These are phyloP conservation scores for Panellus pusillus DNA, from an alignment of 768 basidiomycete species.

Conservation along the genomic window DNA sequence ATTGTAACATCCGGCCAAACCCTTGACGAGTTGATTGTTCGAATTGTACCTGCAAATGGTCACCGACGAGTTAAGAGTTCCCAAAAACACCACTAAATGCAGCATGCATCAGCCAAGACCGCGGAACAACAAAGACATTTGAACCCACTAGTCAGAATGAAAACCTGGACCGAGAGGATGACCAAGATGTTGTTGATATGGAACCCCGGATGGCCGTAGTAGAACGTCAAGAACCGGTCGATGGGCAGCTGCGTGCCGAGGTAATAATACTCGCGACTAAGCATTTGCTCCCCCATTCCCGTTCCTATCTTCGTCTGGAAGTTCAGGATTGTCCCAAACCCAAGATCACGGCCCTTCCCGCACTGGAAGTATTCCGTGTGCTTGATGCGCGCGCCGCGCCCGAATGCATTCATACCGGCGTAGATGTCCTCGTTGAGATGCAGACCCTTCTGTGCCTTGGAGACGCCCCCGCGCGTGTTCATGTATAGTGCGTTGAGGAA, in stretches of 20 bases:
- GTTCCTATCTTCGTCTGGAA: conserved; percentile 99
- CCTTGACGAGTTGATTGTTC: conserved; percentile 70
- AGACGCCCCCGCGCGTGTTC: conserved; percentile 97
- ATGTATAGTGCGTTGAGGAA: conserved; percentile 98
- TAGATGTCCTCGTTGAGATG: conserved; percentile 99
- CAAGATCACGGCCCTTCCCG: conserved; percentile 97
- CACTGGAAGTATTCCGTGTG: conserved; percentile 99
- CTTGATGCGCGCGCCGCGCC: conserved; percentile 96
- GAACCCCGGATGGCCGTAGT: conserved; percentile 99
- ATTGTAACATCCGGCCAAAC: conserved; percentile 91
- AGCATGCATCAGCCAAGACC: conserved; percentile 14
- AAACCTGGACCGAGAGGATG: conserved; percentile 94
- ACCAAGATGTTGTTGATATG: conserved; percentile 99
- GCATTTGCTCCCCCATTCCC: conserved; percentile 99
- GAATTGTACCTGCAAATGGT: conserved; percentile 77
- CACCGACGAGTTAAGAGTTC: conserved; percentile 84
- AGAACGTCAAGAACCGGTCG: conserved; percentile 98
- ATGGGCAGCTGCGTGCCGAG: conserved; percentile 96
- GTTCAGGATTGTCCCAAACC: conserved; percentile 98
- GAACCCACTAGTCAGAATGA: conserved; percentile 83
- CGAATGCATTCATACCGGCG: conserved; percentile 98
- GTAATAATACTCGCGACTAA: conserved; percentile 99
- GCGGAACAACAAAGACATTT: background rate
- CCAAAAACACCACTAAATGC: conserved; percentile 84
- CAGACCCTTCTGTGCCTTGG: conserved; percentile 99